phyloP scores from a whole-genome alignment of 768 basidiomycete genomes.

The Psilocybe tampanensis region DNA sequence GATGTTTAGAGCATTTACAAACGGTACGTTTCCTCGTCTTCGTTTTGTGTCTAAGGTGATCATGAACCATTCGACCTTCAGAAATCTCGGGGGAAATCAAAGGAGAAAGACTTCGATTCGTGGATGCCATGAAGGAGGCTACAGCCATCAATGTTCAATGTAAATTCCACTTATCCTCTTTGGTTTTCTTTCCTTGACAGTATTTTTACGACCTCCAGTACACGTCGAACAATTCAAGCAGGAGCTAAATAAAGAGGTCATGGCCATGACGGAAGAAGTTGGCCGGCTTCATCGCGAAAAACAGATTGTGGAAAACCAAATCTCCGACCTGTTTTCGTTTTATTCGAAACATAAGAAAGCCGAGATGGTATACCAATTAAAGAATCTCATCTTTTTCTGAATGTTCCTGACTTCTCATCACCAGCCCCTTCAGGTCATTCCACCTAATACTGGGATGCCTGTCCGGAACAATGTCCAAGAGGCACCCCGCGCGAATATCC shows the following conservation, averaged over 20 bases:
- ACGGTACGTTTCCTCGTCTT: slow-evolving; percentile 44
- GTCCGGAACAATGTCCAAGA: slow-evolving; percentile 13
- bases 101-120: slow-evolving; percentile 83
- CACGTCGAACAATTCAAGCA: slow-evolving; percentile 91
- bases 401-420: too few relatives aligned
- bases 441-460: slow-evolving; percentile 10
- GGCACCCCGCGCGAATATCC: slow-evolving; percentile 18
- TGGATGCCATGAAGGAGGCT: slow-evolving; percentile 95
- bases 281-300: slow-evolving; percentile 66
- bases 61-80: slow-evolving; percentile 23
- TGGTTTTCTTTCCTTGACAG: not conserved
- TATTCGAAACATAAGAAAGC: slow-evolving; percentile 63
- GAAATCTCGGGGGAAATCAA: slow-evolving; percentile 85
- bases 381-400: too few relatives aligned
- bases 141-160: slow-evolving; percentile 86
- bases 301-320: slow-evolving; percentile 67
- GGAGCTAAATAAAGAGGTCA: slow-evolving; percentile 73
- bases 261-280: slow-evolving; percentile 75
- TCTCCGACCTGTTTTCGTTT: slow-evolving; percentile 73
- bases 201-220: slow-evolving; percentile 39
- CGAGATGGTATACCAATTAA: slow-evolving; percentile 17
- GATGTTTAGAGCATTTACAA: slow-evolving; percentile 65
- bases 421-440: slow-evolving; percentile 23
- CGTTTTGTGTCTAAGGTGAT: too few relatives aligned
- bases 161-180: slow-evolving; percentile 25